Evolutionary conservation across 192 early-diverging fungal species (phyloP).

Genomic region (Geranomyces michiganensis): DNA sequence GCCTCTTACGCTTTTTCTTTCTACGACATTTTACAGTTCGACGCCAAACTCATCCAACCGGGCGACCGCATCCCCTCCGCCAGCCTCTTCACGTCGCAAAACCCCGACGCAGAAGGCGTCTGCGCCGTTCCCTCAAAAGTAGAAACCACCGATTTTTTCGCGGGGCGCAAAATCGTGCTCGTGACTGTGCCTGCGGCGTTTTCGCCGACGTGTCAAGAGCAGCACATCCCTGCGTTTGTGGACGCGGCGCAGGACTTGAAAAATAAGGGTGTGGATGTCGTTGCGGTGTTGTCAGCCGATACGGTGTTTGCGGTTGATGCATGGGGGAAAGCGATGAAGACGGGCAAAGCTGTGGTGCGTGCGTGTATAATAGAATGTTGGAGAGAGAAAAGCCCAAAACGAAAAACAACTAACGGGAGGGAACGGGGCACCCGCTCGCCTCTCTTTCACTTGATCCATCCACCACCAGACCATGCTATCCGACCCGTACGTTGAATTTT

Average conservation of each 20-base stretch:
- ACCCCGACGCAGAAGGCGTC: slow-evolving; percentile 23
- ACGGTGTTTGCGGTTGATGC: slow-evolving; percentile 66
- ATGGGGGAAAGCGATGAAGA: slow-evolving; percentile 44
- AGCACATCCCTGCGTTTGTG: slow-evolving; percentile 71
- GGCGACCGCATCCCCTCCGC: slow-evolving; percentile 28
- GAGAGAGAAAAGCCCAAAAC: too few species aligned
- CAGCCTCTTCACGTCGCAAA: slow-evolving; percentile 13
- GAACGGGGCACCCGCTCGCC: too few species aligned
- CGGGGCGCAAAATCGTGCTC: slow-evolving; percentile 67
- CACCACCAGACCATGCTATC: slow-evolving; percentile 62
- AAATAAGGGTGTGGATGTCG: slow-evolving; percentile 68
- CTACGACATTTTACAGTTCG: too few species aligned
- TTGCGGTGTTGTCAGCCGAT: slow-evolving; percentile 68
- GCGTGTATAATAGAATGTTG: too few species aligned
- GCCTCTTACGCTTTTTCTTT: too few species aligned
- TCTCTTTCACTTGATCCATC: background rate
- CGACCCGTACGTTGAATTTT: slow-evolving; percentile 73
- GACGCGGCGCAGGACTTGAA: slow-evolving; percentile 57
- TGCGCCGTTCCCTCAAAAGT: slow-evolving; percentile 38
- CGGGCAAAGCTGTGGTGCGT: too few species aligned
- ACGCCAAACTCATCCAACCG: background rate
- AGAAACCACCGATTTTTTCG: slow-evolving; percentile 37
- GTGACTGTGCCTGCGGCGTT: slow-evolving; percentile 71
- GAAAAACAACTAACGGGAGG: too few species aligned
- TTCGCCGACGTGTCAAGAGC: slow-evolving; percentile 69